Percentiles rank a stretch among this genome's conserved stretches.
phyloP scores from a whole-genome alignment of 2,329 filamentous ascomycete genomes.

The Microdochium trichocladiopsis region DNA sequence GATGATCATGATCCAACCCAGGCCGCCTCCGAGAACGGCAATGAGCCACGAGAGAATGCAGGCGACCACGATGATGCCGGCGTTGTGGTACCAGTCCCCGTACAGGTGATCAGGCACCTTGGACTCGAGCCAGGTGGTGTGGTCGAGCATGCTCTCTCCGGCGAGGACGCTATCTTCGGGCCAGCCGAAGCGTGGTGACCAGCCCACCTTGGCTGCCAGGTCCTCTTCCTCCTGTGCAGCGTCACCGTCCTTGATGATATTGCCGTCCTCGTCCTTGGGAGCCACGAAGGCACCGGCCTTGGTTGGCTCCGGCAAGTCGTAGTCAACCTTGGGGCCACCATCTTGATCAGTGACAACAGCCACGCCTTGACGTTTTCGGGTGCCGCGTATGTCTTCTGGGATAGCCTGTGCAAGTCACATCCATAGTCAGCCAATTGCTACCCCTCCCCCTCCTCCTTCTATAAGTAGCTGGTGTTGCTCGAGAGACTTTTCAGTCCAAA shows the following conservation, averaged over 20 bases:
- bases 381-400: constrained; percentile 56
- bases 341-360: constrained; percentile 75
- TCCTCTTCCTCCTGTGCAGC: constrained; percentile 43
- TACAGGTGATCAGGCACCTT: constrained; percentile 85
- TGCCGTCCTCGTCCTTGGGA: constrained; percentile 39
- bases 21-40: constrained; percentile 79
- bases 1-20: constrained; percentile 88
- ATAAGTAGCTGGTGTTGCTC: not conserved
- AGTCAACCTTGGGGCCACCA: constrained; percentile 59
- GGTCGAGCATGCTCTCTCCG: constrained; percentile 69
- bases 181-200: constrained; percentile 81
- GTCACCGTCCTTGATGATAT: constrained; percentile 39
- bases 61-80: constrained; percentile 87
- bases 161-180: constrained; percentile 48
- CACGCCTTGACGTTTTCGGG: constrained; percentile 54
- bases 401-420: constrained; percentile 38
- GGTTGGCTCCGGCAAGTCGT: constrained; percentile 70
- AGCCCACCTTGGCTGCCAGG: constrained; percentile 62
- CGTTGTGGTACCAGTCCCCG: constrained; percentile 99
- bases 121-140: constrained; percentile 79
- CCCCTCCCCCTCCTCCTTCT: too few species aligned
- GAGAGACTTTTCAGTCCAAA: not conserved
- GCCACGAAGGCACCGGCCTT: constrained; percentile 61
- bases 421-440: not conserved
- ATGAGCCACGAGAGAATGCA: constrained; percentile 87